Base-by-base conservation (phyloP, 768 basidiomycete species). In the Auriculariales sp. region DNA sequence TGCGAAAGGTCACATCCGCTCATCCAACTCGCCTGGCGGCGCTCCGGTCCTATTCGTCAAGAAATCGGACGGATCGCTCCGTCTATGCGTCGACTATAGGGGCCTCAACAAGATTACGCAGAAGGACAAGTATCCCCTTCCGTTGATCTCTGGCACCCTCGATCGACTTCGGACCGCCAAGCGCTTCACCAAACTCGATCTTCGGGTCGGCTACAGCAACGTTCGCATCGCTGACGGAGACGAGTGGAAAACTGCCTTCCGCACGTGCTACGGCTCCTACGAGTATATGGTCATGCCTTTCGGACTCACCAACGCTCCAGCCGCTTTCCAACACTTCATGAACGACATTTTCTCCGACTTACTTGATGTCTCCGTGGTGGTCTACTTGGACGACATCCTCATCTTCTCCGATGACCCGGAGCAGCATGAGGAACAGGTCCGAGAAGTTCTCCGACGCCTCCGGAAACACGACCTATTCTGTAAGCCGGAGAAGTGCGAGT, bases 331-430 rank as follows among this genome's bases (percentile, higher is more conserved):
- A 55, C 50, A 54, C 15, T 67, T 71, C 50, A 71, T 74, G 35
- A 39, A 39, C 35, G 35, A 39, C 35, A 39, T 39, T 19, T 39
- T 39, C 17, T 39, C 35, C 35, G 65, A 71, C 29, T 50, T 64
- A 7, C 51, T 74, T 27, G 68, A 67, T 36, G 51, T 66, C 19
- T 63, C 62, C 49, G 64, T 63, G 47, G 61, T 72, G 25, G 65
- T 74, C 36, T 74, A 72, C 55, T 49, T 72, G 1, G 67, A 71
- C 48, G 62, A 71, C 54, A 69, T 72, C 50, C 60, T 73, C 10
- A 67, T 73, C 24, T 73, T 66, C 51, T 71, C 70, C 34, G 35
- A 55, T 11, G 53, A 54, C 15, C 55, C 51, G 19, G 55, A 61
- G 17, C 59, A 70, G 19, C 70, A 72, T 45, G 53, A 59, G n/a